Conservation (phyloP, 1,139 yeast genomes). For the Suhomyces anneliseae region DNA sequence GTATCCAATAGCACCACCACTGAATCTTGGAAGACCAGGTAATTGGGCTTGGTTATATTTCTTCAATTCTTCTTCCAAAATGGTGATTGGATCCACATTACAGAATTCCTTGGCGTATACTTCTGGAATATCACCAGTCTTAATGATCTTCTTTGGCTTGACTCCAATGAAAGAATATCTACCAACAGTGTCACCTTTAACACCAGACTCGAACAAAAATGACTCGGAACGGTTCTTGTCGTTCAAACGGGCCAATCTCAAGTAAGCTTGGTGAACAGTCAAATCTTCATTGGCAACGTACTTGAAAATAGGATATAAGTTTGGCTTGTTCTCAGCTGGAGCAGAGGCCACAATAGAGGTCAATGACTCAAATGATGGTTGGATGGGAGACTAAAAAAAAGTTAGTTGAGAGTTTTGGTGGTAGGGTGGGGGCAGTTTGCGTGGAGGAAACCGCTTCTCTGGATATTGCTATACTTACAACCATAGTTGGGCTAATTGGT, state of each 20-base stretch:
- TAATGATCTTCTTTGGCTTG: slow-evolving; percentile 75
- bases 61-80: slow-evolving; percentile 72
- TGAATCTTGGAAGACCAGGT: slow-evolving; percentile 79
- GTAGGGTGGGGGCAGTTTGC: neutral
- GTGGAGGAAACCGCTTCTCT: too few relatives aligned
- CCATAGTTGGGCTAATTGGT: slow-evolving; percentile 6
- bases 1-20: slow-evolving; percentile 97
- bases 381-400: slow-evolving; percentile 38
- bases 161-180: slow-evolving; percentile 90
- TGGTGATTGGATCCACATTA: slow-evolving; percentile 71
- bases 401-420: slow-evolving; percentile 14
- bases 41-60: slow-evolving; percentile 65
- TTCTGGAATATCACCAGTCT: slow-evolving; percentile 60
- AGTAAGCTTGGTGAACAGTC: slow-evolving; percentile 87
- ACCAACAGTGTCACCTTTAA: slow-evolving; percentile 85
- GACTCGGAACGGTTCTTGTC: slow-evolving; percentile 60
- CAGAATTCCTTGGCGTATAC: slow-evolving; percentile 34
- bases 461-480: slow-evolving; percentile 8
- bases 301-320: slow-evolving; percentile 78
- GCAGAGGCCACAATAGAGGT: slow-evolving; percentile 44
- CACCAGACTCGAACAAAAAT: slow-evolving; percentile 84
- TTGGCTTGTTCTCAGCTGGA: slow-evolving; percentile 36
- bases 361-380: slow-evolving; percentile 61
- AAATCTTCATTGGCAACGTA: slow-evolving; percentile 73
- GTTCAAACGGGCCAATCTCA: slow-evolving; percentile 76